These are phyloP conservation scores for Leccinum pellstonianum DNA, from an alignment of 768 basidiomycete species.

Conservation along the genomic window DNA sequence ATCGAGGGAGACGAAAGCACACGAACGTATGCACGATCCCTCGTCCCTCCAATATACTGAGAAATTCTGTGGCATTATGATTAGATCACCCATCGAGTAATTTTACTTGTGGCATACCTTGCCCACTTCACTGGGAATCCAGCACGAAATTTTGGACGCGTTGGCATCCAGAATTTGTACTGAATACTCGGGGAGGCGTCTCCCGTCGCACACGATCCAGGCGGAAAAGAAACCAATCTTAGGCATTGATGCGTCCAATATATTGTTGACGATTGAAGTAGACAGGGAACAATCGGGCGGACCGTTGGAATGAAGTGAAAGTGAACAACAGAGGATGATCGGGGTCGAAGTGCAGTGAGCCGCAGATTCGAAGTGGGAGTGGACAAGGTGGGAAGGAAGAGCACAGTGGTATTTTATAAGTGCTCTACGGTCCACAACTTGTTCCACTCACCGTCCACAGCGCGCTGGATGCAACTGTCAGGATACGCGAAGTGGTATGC, in stretches of 20 bases:
- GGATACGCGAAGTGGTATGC: neutral
- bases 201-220: constrained; percentile 59
- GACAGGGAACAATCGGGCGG: no score
- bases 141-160: constrained; percentile 54
- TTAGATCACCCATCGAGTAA: constrained; percentile 2
- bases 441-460: no score
- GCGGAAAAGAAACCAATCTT: constrained; percentile 64
- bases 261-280: neutral
- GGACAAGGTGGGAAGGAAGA: neutral
- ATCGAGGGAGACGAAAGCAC: constrained; percentile 63
- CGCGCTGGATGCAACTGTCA: neutral
- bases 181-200: constrained; percentile 54
- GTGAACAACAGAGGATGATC: neutral
- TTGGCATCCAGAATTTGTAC: constrained; percentile 43
- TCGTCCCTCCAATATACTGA: constrained; percentile 64
- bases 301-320: neutral
- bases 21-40: constrained; percentile 52
- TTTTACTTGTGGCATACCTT: constrained; percentile 38
- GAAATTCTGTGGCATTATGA: constrained; percentile 43
- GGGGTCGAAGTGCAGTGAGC: neutral
- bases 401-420: neutral
- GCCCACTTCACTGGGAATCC: constrained; percentile 63
- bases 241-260: constrained; percentile 28
- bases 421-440: neutral
- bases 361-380: neutral